A percentile compares a stretch with the other conserved stretches of the same genome.
Conservation (phyloP, 768 basidiomycete species). For the Pleurotus ostreatus region DNA sequence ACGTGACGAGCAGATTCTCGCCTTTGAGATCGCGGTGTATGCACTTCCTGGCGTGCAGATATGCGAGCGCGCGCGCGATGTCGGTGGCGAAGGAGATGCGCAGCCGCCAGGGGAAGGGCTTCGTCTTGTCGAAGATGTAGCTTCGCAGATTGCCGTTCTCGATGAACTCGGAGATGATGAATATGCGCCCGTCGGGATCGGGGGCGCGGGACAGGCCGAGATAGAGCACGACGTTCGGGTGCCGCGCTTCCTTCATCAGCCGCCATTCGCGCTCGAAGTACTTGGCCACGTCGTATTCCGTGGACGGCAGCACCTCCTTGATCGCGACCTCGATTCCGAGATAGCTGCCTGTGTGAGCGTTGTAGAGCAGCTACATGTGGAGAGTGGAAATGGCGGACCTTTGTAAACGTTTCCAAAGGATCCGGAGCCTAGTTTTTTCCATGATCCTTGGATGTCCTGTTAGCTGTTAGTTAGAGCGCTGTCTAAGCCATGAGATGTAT, state of each 20-base stretch:
- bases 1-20: conserved; percentile 93
- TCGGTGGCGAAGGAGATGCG: conserved; percentile 94
- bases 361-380: not conserved
- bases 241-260: conserved; percentile 92
- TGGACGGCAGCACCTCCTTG: conserved; percentile 92
- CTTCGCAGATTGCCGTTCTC: conserved; percentile 87
- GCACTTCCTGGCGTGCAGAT: conserved; percentile 90
- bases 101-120: conserved; percentile 89
- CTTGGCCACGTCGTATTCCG: conserved; percentile 90
- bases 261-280: conserved; percentile 99
- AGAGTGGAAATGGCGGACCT: conserved; percentile 34
- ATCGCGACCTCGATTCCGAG: conserved; percentile 96
- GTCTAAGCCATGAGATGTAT: not conserved
- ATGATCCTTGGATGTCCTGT: conserved; percentile 83
- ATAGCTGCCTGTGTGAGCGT: conserved; percentile 59
- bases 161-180: conserved; percentile 94
- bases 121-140: conserved; percentile 83
- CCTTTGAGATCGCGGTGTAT: conserved; percentile 93
- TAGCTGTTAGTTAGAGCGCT: conserved; percentile 2
- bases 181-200: conserved; percentile 76
- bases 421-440: conserved; percentile 89
- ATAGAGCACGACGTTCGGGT: conserved; percentile 91
- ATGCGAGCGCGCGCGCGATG: conserved; percentile 91
- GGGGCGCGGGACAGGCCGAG: conserved; percentile 85
- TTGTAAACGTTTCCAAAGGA: conserved; percentile 93